Conservation (phyloP, 2,329 filamentous ascomycete genomes). For the Neonectria ditissima region DNA sequence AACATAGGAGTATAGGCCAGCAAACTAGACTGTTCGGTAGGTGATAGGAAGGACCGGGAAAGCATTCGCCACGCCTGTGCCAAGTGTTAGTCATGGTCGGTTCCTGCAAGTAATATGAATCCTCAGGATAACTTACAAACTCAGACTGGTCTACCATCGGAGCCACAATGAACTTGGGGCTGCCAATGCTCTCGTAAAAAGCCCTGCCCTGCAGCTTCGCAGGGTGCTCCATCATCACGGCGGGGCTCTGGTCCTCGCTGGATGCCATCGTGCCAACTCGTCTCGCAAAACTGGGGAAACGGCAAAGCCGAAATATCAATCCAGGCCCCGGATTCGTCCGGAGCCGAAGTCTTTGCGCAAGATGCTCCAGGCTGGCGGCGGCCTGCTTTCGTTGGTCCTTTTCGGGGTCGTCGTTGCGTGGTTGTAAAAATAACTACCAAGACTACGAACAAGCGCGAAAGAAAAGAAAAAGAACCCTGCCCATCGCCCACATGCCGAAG, state of each 20-base stretch:
- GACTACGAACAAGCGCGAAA: conserved; percentile 5
- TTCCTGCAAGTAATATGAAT: background rate
- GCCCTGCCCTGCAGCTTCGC: conserved; percentile 83
- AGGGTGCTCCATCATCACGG: conserved; percentile 36
- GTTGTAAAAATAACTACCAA: background rate
- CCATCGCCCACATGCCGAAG: conserved; percentile 18
- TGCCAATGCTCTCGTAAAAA: conserved; percentile 95
- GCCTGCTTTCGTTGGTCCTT: background rate
- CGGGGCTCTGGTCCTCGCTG: conserved; percentile 33
- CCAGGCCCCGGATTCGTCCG: conserved; percentile 40
- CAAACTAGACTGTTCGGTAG: conserved; percentile 71
- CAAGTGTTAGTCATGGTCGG: background rate
- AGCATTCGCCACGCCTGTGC: conserved; percentile 93
- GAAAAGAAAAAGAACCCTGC: conserved; percentile 22
- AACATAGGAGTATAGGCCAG: conserved; percentile 97
- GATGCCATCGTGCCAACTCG: conserved; percentile 49
- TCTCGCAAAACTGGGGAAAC: conserved; percentile 23
- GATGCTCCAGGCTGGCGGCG: conserved; percentile 38
- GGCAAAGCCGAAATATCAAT: conserved; percentile 9
- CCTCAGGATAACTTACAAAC: conserved; percentile 73
- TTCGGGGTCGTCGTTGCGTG: conserved; percentile 10
- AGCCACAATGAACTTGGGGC: conserved; percentile 88
- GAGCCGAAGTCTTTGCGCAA: conserved; percentile 35
- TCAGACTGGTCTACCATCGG: conserved; percentile 99
- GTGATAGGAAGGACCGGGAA: conserved; percentile 88